Evolutionary conservation across 108 stramenopile genomes (phyloP).

Genomic region (Nitzschia sp.): DNA sequence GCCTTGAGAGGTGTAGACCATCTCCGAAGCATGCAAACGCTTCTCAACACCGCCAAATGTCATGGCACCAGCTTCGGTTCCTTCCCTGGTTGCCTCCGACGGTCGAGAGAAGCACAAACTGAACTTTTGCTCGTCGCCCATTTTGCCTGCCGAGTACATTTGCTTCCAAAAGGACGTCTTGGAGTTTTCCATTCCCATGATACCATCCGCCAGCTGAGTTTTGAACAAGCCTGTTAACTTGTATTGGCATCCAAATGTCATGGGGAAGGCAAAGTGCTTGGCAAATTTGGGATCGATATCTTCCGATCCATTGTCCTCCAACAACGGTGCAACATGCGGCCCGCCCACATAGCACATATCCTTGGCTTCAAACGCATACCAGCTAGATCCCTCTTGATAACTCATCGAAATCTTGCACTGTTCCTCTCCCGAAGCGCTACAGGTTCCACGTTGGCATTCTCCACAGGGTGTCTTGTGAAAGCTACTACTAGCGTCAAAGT

Average conservation of each 20-base stretch:
- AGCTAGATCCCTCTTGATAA: conserved; percentile 78
- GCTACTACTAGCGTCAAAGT: conserved; percentile 29
- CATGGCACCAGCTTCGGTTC: conserved; percentile 80
- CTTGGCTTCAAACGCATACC: conserved; percentile 72
- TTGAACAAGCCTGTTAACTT: conserved; percentile 90
- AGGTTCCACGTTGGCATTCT: conserved; percentile 27
- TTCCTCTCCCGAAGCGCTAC: conserved; percentile 5
- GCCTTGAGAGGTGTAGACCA: conserved; percentile 71
- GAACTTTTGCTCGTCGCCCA: conserved; percentile 42
- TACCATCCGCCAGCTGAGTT: conserved; percentile 96
- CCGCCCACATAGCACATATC: conserved; percentile 78
- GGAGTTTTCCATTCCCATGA: conserved; percentile 89
- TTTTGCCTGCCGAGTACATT: conserved; percentile 45
- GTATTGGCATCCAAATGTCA: conserved; percentile 94
- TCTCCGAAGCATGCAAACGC: conserved; percentile 69
- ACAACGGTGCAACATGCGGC: conserved; percentile 38
- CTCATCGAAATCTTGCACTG: conserved; percentile 34
- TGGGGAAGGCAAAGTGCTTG: conserved; percentile 49
- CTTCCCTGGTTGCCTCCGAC: conserved; percentile 43
- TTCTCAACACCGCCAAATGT: conserved; percentile 87
- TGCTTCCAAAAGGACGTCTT: conserved; percentile 64
- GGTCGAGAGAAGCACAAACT: conserved; percentile 67
- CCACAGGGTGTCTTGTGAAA: conserved; percentile 25
- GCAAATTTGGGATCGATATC: conserved; percentile 63
- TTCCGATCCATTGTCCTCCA: conserved; percentile 27